Evolutionary conservation across 2,329 filamentous ascomycete species (phyloP).

Genomic region (Botrytis tulipae): DNA sequence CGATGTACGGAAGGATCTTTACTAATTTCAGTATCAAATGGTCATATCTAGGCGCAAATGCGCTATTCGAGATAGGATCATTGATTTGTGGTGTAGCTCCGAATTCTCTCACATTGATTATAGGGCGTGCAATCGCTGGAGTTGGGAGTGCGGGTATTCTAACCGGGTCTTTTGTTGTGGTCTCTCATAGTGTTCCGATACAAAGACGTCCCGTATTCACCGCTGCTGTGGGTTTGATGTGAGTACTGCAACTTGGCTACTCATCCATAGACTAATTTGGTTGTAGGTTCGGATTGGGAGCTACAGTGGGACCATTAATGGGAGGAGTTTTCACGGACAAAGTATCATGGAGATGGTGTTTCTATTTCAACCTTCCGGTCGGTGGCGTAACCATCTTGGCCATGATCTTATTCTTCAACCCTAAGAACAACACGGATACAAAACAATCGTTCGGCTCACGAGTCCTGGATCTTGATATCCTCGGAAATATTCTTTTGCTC

Average conservation of each 20-base stretch:
- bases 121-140: slow-evolving; percentile 61
- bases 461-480: slow-evolving; percentile 44
- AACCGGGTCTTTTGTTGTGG: slow-evolving; percentile 45
- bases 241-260: not conserved
- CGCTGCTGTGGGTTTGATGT: slow-evolving; percentile 58
- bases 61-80: slow-evolving; percentile 35
- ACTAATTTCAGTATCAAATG: slow-evolving; percentile 14
- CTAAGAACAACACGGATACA: not conserved
- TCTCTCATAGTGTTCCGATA: slow-evolving; percentile 62
- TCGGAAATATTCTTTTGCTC: slow-evolving; percentile 47
- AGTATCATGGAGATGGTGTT: slow-evolving; percentile 32
- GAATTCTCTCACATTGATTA: slow-evolving; percentile 61
- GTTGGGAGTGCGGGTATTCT: slow-evolving; percentile 53
- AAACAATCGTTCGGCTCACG: slow-evolving; percentile 13
- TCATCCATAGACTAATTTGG: not conserved
- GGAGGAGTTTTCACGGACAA: slow-evolving; percentile 3
- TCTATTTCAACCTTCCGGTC: slow-evolving; percentile 57
- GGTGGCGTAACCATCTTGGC: slow-evolving; percentile 34
- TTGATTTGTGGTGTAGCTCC: slow-evolving; percentile 56
- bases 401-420: slow-evolving; percentile 8
- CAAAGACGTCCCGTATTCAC: slow-evolving; percentile 57
- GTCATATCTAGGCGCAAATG: slow-evolving; percentile 12
- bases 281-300: slow-evolving; percentile 55
- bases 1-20: slow-evolving; percentile 25
- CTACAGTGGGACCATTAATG: slow-evolving; percentile 52